Evolutionary conservation across 208 protist genomes (phyloP).

Genomic region (Leishmania braziliensis): DNA sequence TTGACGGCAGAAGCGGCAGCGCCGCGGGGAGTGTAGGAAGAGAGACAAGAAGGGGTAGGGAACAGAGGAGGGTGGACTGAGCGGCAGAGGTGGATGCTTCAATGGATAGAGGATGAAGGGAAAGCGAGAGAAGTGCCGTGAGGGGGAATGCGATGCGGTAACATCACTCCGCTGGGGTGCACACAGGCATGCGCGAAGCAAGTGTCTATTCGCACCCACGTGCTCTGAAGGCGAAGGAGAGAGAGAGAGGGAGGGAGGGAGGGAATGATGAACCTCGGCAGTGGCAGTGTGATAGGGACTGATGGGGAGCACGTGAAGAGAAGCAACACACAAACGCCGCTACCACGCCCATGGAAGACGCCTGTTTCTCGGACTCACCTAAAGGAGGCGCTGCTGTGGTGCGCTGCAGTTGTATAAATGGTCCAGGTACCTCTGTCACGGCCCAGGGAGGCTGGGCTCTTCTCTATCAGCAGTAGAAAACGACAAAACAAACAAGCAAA

Average conservation of each 20-base stretch:
- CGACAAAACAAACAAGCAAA: constrained; percentile 14
- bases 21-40: neutral
- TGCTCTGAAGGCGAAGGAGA: constrained; percentile 3
- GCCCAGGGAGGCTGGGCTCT: neutral
- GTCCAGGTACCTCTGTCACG: neutral
- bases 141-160: neutral
- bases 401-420: neutral
- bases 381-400: neutral
- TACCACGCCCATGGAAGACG: neutral
- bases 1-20: neutral
- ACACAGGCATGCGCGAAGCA: neutral
- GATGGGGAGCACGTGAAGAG: constrained; percentile 11
- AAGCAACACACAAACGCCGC: neutral
- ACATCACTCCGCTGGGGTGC: neutral
- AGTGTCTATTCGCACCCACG: neutral
- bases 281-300: neutral
- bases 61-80: neutral
- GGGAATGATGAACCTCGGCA: neutral
- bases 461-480: neutral
- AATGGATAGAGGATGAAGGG: neutral
- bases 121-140: neutral
- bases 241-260: neutral
- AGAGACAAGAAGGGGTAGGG: neutral
- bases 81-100: neutral
- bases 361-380: neutral